Conservation (phyloP, 371 early-diverging fungal genomes). For the Lichtheimia hyalospora region DNA sequence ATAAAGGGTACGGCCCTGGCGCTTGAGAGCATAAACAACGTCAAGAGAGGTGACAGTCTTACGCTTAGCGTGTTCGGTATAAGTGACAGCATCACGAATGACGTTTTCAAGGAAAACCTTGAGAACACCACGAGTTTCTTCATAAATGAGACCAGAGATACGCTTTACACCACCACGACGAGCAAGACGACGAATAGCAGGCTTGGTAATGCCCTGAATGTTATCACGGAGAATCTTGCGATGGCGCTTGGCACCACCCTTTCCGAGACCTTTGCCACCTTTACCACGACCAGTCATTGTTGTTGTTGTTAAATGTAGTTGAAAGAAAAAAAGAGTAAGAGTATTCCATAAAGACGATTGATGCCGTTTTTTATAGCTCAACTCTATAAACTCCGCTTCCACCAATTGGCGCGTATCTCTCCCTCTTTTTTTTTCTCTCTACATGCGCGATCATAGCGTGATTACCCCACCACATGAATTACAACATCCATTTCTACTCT, state of each 20-base stretch:
- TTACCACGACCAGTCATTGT: slow-evolving; percentile 90
- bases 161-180: slow-evolving; percentile 99
- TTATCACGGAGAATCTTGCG: slow-evolving; percentile 82
- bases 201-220: slow-evolving; percentile 97
- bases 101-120: slow-evolving; percentile 98
- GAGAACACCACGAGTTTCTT: slow-evolving; percentile 97
- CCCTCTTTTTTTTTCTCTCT: neutral
- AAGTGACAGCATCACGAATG: slow-evolving; percentile 97
- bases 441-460: neutral
- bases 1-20: slow-evolving; percentile 96
- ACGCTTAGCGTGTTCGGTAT: slow-evolving; percentile 99
- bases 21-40: slow-evolving; percentile 98
- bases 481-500: no score
- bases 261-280: slow-evolving; percentile 97
- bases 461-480: no score
- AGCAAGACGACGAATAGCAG: slow-evolving; percentile 99
- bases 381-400: neutral
- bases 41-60: slow-evolving; percentile 97
- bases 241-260: slow-evolving; percentile 82
- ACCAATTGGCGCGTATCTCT: neutral
- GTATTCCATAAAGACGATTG: neutral
- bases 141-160: slow-evolving; percentile 97
- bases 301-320: neutral
- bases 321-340: slow-evolving; percentile 6
- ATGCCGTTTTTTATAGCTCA: neutral